Percentiles rank a stretch among this genome's conserved stretches.
These are phyloP conservation scores for Rubus idaeus DNA, from an alignment of 306 rosid species.

Conservation along the genomic window DNA sequence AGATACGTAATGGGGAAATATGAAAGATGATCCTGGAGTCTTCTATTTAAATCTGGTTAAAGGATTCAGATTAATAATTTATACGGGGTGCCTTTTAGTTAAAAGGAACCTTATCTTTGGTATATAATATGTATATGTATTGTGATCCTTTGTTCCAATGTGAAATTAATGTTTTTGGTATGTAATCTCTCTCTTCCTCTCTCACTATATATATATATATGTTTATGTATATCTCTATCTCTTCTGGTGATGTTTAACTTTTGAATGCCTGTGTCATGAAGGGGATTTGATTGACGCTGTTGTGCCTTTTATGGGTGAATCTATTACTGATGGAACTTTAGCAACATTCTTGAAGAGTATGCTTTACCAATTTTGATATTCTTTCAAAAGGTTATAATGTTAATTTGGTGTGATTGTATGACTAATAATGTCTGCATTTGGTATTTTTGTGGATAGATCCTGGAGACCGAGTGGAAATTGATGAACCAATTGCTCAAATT, in stretches of 20 bases:
- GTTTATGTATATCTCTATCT: not conserved
- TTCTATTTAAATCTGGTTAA: not conserved
- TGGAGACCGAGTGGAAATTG: conserved; percentile 71
- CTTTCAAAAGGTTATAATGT: not conserved
- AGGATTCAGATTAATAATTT: not conserved
- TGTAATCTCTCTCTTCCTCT: not conserved
- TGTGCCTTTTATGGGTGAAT: conserved; percentile 82
- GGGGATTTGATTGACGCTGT: conserved; percentile 71
- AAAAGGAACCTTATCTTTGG: not conserved
- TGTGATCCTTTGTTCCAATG: not conserved
- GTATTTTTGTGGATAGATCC: conserved; percentile 48
- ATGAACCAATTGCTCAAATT: conserved; percentile 82
- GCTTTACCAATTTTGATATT: conserved; percentile 13
- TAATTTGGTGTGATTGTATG: not conserved
- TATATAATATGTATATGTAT: not conserved
- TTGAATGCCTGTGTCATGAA: conserved; percentile 35
- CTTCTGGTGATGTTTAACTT: conserved; percentile 13
- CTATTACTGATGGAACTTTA: conserved; percentile 74
- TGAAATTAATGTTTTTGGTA: conserved; percentile 1
- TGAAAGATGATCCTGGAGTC: not conserved
- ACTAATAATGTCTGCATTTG: conserved; percentile 29
- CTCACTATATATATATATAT: too few species aligned
- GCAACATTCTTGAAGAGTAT: conserved; percentile 79
- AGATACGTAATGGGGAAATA: not conserved
- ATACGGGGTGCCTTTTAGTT: not conserved